Evolutionary conservation across 345 rosid species (phyloP), one percentile per base, ranked within the genome.

Genomic region (Eucalyptus pumila): DNA sequence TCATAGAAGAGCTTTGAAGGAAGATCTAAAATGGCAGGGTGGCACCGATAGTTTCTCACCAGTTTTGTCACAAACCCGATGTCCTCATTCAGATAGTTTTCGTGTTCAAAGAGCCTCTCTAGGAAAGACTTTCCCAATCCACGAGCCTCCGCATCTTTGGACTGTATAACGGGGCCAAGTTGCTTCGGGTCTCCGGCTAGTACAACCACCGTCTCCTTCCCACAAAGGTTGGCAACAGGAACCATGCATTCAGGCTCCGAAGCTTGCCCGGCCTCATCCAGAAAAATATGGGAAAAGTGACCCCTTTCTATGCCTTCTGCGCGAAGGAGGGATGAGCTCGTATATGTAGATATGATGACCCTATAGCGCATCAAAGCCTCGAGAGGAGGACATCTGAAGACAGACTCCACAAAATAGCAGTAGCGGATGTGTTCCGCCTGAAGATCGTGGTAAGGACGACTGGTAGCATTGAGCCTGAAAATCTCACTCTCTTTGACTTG

Each of bases 251-350:
- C 97, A 24, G 97, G 96, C 87, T 95, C 97, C 3, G 96, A 95
- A 40, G 96, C 97, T 93, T 95, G 97, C 87, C 95, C 97, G 13
- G 97, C 96, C 93, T 95, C 96, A 89, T 95, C 97, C 72, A 95
- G 88, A 92, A 95, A 94, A 80, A 95, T 91, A 89, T 95, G 96
- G n/a, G 97, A 94, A 91, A 95, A 95, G 86, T 94, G 94, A 62
- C 92, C 93, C 9, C 89, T 89, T 5, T 56, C 48, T 52, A 95
- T 14, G 19, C 94, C 94, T 89, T 91, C 94, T 14, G 90, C 52
- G 27, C 87, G 50, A 21, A 95, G 94, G 69, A 91, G 91, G 49
- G 93, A 89, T 16, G 96, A 89, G 89, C 97, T 94, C 91, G 90
- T 90, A 54, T 94, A 95, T 2, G 97, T 95, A 14, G 94, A 93